Conservation (phyloP, 75 land plant genomes). For the Picea glauca region DNA sequence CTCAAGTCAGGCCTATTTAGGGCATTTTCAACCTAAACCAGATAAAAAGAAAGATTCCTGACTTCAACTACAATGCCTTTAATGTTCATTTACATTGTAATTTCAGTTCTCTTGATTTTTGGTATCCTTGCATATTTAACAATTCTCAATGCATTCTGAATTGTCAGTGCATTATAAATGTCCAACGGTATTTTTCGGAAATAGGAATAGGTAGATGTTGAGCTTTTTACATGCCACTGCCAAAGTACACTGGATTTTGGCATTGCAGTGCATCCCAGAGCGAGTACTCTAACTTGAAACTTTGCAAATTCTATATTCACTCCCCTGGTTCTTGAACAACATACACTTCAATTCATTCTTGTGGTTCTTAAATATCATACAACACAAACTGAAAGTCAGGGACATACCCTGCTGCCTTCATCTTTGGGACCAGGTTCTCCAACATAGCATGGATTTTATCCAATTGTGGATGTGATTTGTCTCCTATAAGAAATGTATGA, state of each 20-base stretch:
- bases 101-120: neutral
- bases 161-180: too few relatives aligned
- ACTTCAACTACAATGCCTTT: too few relatives aligned
- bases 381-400: neutral
- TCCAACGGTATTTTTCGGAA: neutral
- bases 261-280: neutral
- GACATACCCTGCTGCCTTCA: neutral
- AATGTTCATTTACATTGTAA: neutral
- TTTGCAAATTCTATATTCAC: neutral
- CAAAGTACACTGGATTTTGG: neutral
- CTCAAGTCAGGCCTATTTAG: too few relatives aligned
- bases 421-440: neutral
- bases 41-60: too few relatives aligned
- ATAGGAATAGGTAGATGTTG: neutral
- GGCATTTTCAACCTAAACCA: too few relatives aligned
- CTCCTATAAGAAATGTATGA: neutral
- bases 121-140: too few relatives aligned
- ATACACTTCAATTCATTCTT: too few relatives aligned
- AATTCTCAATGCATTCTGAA: too few relatives aligned
- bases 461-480: neutral
- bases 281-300: neutral
- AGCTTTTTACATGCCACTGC: neutral
- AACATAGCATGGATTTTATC: neutral
- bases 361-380: constrained; percentile 7
- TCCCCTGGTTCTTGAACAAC: neutral